A percentile compares a stretch with the other conserved stretches of the same genome.
Conservation (phyloP, 768 basidiomycete genomes). For the Auricularia sp. region DNA sequence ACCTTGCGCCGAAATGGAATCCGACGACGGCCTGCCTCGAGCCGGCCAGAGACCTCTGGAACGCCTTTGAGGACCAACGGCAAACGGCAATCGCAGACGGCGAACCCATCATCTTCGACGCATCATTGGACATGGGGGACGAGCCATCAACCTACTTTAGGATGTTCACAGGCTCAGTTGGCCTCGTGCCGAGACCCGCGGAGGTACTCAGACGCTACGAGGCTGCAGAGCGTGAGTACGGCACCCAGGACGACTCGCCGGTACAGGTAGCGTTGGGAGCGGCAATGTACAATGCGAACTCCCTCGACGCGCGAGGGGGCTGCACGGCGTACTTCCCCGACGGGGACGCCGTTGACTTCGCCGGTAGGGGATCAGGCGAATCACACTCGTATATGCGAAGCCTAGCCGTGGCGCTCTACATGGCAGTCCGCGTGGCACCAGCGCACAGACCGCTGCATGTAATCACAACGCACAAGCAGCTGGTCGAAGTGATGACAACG, state of each 20-base stretch:
- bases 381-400: neutral
- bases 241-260: neutral
- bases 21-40: neutral
- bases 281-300: neutral
- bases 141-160: no score
- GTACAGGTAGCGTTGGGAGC: neutral
- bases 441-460: neutral
- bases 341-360: neutral
- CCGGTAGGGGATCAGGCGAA: neutral
- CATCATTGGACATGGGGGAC: no score
- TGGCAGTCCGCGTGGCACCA: neutral
- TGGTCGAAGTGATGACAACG: neutral
- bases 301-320: neutral
- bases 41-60: no score
- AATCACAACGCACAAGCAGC: neutral
- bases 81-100: no score
- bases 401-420: neutral
- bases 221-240: no score
- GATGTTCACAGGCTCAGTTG: no score
- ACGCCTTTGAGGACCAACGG: no score
- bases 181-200: no score
- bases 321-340: neutral
- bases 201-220: no score
- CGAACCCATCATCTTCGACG: no score
- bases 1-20: neutral